Percentiles rank a stretch among this genome's conserved stretches.
Evolutionary conservation across 2,329 filamentous ascomycete species (phyloP).

Genomic region (Thielaviopsis euricoi): DNA sequence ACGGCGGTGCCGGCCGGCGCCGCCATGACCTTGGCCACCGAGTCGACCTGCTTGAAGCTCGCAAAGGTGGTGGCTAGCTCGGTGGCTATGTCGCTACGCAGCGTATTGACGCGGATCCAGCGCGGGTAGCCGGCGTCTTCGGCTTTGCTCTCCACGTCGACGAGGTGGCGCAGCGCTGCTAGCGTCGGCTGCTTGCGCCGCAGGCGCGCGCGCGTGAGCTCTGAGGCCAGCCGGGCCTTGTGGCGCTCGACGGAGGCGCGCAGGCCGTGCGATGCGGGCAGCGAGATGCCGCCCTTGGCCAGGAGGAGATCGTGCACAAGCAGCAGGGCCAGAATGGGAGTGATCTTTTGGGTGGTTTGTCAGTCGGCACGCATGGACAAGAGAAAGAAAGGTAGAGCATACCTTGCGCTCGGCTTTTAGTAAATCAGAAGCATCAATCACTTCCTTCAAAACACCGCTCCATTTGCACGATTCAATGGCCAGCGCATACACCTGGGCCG

Average conservation of each 20-base stretch:
- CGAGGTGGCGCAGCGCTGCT: constrained; percentile 43
- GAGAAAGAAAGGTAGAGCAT: constrained; percentile 13
- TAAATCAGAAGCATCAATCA: constrained; percentile 68
- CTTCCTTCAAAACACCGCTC: constrained; percentile 70
- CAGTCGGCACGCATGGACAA: constrained; percentile 13
- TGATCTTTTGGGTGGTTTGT: constrained; percentile 48
- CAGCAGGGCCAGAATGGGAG: constrained; percentile 62
- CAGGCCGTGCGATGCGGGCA: constrained; percentile 64
- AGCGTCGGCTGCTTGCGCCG: constrained; percentile 52
- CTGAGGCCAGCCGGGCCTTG: constrained; percentile 62
- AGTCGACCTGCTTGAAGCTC: constrained; percentile 38
- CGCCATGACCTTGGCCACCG: constrained; percentile 39
- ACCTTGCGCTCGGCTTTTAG: constrained; percentile 76
- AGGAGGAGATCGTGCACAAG: constrained; percentile 77
- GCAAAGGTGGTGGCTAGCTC: constrained; percentile 64
- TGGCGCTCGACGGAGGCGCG: constrained; percentile 61
- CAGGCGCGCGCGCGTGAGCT: constrained; percentile 67
- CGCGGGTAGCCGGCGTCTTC: constrained; percentile 52
- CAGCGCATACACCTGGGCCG: constrained; percentile 73
- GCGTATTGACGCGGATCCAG: constrained; percentile 77
- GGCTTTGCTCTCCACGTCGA: constrained; percentile 34
- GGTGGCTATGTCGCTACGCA: constrained; percentile 52
- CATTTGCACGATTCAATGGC: constrained; percentile 81
- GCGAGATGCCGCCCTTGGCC: constrained; percentile 64
- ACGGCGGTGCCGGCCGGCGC: constrained; percentile 22